Evolutionary conservation across 371 early-diverging fungal genomes (phyloP), one percentile per base, ranked within the genome.

Genomic region (Rhizomucor pusillus): DNA sequence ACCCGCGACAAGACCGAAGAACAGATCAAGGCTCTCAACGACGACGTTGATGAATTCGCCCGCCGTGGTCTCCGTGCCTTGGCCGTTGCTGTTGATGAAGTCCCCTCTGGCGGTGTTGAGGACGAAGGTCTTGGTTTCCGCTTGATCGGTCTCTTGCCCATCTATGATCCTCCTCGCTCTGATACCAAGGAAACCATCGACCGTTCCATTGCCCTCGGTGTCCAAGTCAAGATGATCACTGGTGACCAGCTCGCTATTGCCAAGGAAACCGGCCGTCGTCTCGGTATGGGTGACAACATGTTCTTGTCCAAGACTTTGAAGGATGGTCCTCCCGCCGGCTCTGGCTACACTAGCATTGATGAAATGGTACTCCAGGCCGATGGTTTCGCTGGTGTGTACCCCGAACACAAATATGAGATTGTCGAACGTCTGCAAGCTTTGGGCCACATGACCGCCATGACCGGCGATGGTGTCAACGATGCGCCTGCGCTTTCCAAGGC

Each of bases 381-480:
- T 45, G 92, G 93, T 54, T 92, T 94, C 73, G 95, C 95, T 37
- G 86, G 94, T 60, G 90, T 92, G 55, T 86, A 84, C 55, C 94
- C 98, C 23, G 95, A 95, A 69, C 91, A 93, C 79, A 95, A 95
- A 81, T 84, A 89, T 54, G 89, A 90, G 69, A 91, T 96, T 71
- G 92, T 98, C 34, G 86, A 88, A 60, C 89, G 90, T 50, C 80
- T 96, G 54, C 93, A 95, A 73, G 77, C 80, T 52, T 73, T 81
- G 59, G 87, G 86, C 14, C 82, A 89, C 60, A 80, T 88, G 71
- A 91, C 89, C 46, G 89, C 87, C 50, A 93, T 94, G 92, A 91
- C 93, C 40, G 98, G 98, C 60, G 95, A 95, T 72, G 95, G 96
- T 77, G 93, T 94, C 55, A 96, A 95, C 75, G 98, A 95, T 74